These are phyloP conservation scores for Crotalaria pallida DNA, from an alignment of 306 rosid genomes.

Conservation along the genomic window DNA sequence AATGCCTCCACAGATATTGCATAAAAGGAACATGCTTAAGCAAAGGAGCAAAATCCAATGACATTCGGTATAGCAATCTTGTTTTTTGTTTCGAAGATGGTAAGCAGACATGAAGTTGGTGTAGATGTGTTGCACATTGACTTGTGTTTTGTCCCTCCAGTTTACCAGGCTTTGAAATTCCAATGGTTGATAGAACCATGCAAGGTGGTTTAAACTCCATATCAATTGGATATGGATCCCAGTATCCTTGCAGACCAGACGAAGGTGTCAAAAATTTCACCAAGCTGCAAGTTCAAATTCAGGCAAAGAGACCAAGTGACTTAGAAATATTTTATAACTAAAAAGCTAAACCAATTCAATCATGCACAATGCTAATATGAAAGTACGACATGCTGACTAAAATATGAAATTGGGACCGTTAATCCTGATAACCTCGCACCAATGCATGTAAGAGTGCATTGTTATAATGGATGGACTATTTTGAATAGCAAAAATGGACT, in stretches of 20 bases:
- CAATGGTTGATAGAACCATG: slow-evolving; percentile 90
- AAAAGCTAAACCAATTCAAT: not conserved
- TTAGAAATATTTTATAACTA: not conserved
- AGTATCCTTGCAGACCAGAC: slow-evolving; percentile 85
- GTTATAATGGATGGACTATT: not conserved
- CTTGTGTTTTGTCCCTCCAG: slow-evolving; percentile 71
- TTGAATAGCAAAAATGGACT: not conserved
- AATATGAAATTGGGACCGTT: not conserved
- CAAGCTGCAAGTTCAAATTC: slow-evolving; percentile 55
- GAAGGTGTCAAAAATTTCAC: slow-evolving; percentile 89
- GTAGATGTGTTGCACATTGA: slow-evolving; percentile 77
- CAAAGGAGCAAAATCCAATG: slow-evolving; percentile 80
- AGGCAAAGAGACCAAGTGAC: slow-evolving; percentile 16
- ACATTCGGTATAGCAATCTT: slow-evolving; percentile 86
- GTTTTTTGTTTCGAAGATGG: slow-evolving; percentile 80
- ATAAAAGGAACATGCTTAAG: slow-evolving; percentile 80
- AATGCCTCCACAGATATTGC: slow-evolving; percentile 77
- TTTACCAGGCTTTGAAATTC: slow-evolving; percentile 93
- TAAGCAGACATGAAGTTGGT: slow-evolving; percentile 91
- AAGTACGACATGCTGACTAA: not conserved
- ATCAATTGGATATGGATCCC: slow-evolving; percentile 98
- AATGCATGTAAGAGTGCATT: not conserved
- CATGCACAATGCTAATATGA: not conserved
- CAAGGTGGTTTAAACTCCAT: slow-evolving; percentile 98
- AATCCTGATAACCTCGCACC: not conserved